Evolutionary conservation across 2,329 filamentous ascomycete genomes (phyloP), one percentile per base, ranked within the genome.

Genomic region (Metarhizium robertsii): DNA sequence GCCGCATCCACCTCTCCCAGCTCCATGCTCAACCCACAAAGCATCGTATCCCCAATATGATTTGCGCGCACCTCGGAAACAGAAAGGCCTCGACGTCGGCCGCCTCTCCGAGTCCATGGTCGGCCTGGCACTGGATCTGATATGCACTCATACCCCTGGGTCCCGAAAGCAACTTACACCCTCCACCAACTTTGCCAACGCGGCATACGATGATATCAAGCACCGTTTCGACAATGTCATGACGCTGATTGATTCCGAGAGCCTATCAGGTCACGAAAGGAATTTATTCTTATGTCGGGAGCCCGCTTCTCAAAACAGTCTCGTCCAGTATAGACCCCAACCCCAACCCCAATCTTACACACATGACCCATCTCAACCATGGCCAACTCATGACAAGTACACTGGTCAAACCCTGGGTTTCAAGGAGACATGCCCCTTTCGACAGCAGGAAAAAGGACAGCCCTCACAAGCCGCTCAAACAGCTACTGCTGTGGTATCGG

Each of bases 181-280:
- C 29, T 49, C 53, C 4, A 40, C 45, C 11, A 48, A 38, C 20
- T 13, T 45, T 82, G 18, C 51, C 32, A 46, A 11, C 18, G 29
- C 42, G 7, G 29, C 40, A 20, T 83, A 76, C 61, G 81, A 88
- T 62, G 72, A 82, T 54, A 79, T 90, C 50, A 79, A 76, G 14
- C 74, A 75, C 3, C 83, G 83, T 53, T 79, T 92, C 58, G 80
- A 89, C 66, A 72, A 81, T 48, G 77, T 90, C 55, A 82, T 92
- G 66, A 89, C 87, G 1, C 75, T 80, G 32, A 90, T 92, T 55
- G 88, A 92, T 66, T 75, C 78, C 20, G 86, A 88, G 30, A 73
- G 70, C 34, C 75, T 76, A 30, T 62, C 67, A 14, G 79, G 79
- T 4, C 70, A 79, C 57, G 80, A 87, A 64, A 75, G 73, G 53